Evolutionary conservation across 495 filamentous ascomycete genomes (phyloP).

Genomic region (Penicillium tannophilum): DNA sequence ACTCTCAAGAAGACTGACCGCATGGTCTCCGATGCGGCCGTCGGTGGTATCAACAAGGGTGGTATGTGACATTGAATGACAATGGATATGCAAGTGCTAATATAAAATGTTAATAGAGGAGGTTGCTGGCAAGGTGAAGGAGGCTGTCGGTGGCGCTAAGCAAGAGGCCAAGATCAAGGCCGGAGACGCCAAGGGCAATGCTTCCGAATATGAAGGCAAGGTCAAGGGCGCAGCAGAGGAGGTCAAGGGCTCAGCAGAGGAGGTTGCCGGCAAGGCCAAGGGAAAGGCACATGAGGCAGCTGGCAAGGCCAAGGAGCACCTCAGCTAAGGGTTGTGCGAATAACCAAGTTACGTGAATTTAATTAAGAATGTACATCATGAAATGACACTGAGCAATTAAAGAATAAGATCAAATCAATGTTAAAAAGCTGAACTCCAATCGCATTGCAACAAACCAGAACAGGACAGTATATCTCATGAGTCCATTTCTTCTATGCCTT

Average conservation of each 20-base stretch:
- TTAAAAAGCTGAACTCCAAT: not conserved
- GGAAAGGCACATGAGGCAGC: slow-evolving; percentile 42
- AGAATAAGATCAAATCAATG: not conserved
- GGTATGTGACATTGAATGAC: slow-evolving; percentile 41
- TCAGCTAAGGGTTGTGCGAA: not conserved
- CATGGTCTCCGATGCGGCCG: slow-evolving; percentile 53
- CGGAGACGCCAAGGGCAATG: slow-evolving; percentile 44
- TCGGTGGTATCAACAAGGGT: slow-evolving; percentile 64
- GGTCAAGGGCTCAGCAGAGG: slow-evolving; percentile 43
- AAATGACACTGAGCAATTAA: slow-evolving; percentile 20
- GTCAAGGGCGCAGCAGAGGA: slow-evolving; percentile 45
- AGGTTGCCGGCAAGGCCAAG: slow-evolving; percentile 45
- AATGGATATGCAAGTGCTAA: slow-evolving; percentile 8
- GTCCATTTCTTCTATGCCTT: slow-evolving; percentile 47
- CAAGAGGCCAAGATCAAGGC: slow-evolving; percentile 46
- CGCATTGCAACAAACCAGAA: not conserved
- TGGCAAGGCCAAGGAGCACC: slow-evolving; percentile 31
- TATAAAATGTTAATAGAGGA: slow-evolving; percentile 37
- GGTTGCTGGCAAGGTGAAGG: slow-evolving; percentile 44
- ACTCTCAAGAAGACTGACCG: slow-evolving; percentile 58
- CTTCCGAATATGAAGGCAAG: slow-evolving; percentile 36
- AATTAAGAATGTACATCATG: slow-evolving; percentile 10
- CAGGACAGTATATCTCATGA: not conserved
- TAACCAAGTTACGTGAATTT: not conserved
- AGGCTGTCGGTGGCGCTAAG: slow-evolving; percentile 34